These are phyloP conservation scores for Quercus dentata DNA, from an alignment of 306 rosid species.

Conservation along the genomic window DNA sequence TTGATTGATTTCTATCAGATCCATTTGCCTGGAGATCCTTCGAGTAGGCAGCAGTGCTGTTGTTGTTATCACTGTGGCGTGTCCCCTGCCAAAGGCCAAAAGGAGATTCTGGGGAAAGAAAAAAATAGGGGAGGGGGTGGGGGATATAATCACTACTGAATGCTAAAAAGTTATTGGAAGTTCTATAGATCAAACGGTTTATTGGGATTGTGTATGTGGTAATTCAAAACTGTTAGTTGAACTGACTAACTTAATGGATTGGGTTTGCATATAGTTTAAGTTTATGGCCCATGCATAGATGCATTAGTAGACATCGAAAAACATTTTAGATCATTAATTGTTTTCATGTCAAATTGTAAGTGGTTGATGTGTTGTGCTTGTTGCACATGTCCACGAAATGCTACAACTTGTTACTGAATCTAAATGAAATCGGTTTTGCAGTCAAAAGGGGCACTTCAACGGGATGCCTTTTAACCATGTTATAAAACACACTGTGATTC, in stretches of 20 bases:
- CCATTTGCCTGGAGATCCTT: not conserved
- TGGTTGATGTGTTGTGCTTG: not conserved
- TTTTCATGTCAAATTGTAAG: not conserved
- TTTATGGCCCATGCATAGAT: not conserved
- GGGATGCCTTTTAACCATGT: constrained; percentile 83
- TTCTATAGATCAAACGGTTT: not conserved
- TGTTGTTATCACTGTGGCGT: not conserved
- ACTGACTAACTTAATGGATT: not conserved
- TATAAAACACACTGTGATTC: constrained; percentile 77
- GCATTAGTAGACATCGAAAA: not conserved
- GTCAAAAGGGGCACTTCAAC: constrained; percentile 83
- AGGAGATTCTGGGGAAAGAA: no score
- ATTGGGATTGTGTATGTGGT: not conserved
- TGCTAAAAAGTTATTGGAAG: not conserved
- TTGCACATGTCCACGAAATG: not conserved
- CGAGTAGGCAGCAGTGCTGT: not conserved
- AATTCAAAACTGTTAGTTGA: not conserved
- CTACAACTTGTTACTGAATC: constrained; percentile 3
- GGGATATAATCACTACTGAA: not conserved
- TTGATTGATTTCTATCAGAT: not conserved
- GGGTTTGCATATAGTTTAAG: not conserved
- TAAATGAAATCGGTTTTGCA: constrained; percentile 35
- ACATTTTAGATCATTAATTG: not conserved
- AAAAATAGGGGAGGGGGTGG: no score
- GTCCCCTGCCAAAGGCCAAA: no score